Percentiles rank a stretch among this genome's conserved stretches.
Evolutionary conservation across 768 basidiomycete genomes (phyloP).

Genomic region (Chlorophyllum brunneum): DNA sequence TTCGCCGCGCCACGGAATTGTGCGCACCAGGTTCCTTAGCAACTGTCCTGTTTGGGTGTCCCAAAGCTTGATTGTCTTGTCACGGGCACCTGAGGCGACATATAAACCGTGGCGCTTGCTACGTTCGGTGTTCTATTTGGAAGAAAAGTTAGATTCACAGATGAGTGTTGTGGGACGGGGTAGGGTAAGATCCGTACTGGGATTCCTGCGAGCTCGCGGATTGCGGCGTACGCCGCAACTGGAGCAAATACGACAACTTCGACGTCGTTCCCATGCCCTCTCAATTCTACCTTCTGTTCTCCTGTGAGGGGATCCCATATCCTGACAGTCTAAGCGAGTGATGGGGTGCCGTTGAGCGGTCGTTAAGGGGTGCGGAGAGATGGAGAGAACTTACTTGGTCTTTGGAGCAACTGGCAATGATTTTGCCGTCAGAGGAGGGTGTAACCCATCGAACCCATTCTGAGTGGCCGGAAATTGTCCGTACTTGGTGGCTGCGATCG

Average conservation of each 20-base stretch:
- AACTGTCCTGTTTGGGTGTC: constrained; percentile 81
- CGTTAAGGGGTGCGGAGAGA: constrained; percentile 9
- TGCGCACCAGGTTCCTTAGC: constrained; percentile 65
- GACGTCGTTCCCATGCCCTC: constrained; percentile 86
- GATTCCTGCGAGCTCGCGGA: constrained; percentile 73
- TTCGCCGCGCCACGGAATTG: background rate
- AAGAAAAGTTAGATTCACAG: background rate
- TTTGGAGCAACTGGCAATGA: constrained; percentile 78
- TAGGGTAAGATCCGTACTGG: constrained; percentile 40
- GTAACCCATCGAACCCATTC: constrained; percentile 80
- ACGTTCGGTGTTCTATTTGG: constrained; percentile 47
- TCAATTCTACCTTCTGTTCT: constrained; percentile 75
- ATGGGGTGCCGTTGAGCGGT: constrained; percentile 20
- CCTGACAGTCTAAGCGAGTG: constrained; percentile 58
- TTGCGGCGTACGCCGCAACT: constrained; percentile 64
- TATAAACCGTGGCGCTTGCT: constrained; percentile 52
- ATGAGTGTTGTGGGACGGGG: constrained; percentile 2
- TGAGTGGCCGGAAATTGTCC: constrained; percentile 71
- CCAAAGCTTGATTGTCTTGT: constrained; percentile 92
- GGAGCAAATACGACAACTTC: constrained; percentile 84
- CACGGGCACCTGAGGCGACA: constrained; percentile 80
- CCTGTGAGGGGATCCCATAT: constrained; percentile 73
- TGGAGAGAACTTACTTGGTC: constrained; percentile 62
- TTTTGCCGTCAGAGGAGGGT: constrained; percentile 67
- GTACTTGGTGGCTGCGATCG: constrained; percentile 57